A percentile compares a stretch with the other conserved stretches of the same genome.
These are phyloP conservation scores for Aspergillus uvarum DNA, from an alignment of 2,329 filamentous ascomycete species.

Conservation along the genomic window DNA sequence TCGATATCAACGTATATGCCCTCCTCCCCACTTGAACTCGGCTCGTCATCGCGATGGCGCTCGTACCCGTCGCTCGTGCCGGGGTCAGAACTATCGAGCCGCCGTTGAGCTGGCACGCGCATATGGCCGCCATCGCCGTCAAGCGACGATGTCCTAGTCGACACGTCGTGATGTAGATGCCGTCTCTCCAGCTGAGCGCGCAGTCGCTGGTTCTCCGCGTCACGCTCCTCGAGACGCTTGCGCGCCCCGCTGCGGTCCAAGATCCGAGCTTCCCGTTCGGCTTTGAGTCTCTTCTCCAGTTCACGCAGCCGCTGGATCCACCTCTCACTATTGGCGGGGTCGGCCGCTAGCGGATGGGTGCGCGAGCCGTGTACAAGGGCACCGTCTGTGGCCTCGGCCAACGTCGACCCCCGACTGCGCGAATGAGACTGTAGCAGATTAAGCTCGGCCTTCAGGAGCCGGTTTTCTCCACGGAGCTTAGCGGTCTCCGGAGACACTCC, in stretches of 20 bases:
- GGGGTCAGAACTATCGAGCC: constrained; percentile 11
- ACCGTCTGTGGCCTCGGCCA: constrained; percentile 27
- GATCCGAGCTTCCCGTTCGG: constrained; percentile 81
- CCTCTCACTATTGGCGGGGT: constrained; percentile 61
- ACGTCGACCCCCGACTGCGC: constrained; percentile 50
- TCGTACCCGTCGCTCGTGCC: constrained; percentile 15
- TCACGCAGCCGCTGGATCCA: constrained; percentile 86
- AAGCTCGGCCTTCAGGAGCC: constrained; percentile 60
- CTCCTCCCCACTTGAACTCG: constrained; percentile 40
- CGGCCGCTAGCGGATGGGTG: constrained; percentile 23
- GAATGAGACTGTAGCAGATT: constrained; percentile 69
- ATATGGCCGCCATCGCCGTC: constrained; percentile 16
- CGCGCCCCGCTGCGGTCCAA: constrained; percentile 81
- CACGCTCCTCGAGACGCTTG: constrained; percentile 74
- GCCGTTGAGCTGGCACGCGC: background rate
- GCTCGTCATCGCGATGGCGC: constrained; percentile 29
- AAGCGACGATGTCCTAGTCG: constrained; percentile 22
- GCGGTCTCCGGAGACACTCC: constrained; percentile 53
- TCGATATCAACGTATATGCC: constrained; percentile 41
- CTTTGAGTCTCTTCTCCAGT: constrained; percentile 82
- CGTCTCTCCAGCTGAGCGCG: constrained; percentile 63
- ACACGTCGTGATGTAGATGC: constrained; percentile 40
- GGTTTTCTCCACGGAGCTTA: constrained; percentile 61
- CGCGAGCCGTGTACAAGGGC: constrained; percentile 28
- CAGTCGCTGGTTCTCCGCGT: constrained; percentile 70